These are phyloP conservation scores for Euryodendron excelsum DNA, from an alignment of 148 eudicot species.

Conservation along the genomic window DNA sequence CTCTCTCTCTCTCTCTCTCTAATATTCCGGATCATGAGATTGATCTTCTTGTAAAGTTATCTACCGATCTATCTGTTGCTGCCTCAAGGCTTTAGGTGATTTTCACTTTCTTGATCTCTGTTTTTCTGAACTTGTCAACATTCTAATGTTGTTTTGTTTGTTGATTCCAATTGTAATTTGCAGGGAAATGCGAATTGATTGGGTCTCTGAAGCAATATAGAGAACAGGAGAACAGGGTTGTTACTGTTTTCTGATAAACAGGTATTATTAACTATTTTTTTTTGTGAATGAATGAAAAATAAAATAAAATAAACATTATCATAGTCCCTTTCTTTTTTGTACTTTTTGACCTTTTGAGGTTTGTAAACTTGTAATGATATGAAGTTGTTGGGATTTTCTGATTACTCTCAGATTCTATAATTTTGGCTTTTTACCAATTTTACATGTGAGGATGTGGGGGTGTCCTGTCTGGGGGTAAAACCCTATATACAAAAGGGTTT, in stretches of 20 bases:
- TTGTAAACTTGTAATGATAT: slow-evolving; percentile 14
- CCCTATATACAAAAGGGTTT: neutral
- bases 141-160: too few relatives aligned
- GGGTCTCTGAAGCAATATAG: slow-evolving; percentile 12
- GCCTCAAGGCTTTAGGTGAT: neutral
- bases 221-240: neutral
- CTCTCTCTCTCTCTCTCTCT: neutral
- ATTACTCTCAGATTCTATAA: neutral
- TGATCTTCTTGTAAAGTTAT: slow-evolving; percentile 4
- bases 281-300: neutral
- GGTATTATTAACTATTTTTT: neutral
- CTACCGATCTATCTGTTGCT: neutral
- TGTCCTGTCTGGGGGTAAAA: neutral
- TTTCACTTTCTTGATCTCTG: neutral
- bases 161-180: neutral
- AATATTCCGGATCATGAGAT: neutral
- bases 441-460: neutral
- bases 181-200: neutral
- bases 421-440: neutral
- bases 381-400: slow-evolving; percentile 11
- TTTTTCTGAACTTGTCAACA: neutral
- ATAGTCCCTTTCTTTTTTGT: neutral
- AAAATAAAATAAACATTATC: neutral
- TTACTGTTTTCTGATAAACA: neutral
- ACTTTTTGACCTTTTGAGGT: slow-evolving; percentile 4